Evolutionary conservation across 257 asterid genomes (phyloP).

Genomic region (Solanum pennellii): DNA sequence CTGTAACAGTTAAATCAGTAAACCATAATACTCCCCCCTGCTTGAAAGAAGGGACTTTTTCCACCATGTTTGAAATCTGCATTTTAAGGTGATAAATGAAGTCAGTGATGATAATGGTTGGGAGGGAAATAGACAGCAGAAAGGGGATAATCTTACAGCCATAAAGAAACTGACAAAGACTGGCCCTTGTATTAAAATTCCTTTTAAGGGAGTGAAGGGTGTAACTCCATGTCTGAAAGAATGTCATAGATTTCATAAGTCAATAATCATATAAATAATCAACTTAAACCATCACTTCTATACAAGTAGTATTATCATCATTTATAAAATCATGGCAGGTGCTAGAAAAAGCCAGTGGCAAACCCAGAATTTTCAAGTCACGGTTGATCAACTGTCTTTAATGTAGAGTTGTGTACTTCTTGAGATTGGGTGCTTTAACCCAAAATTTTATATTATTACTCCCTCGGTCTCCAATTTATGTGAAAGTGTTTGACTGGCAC

Average conservation of each 20-base stretch:
- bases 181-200: conserved; percentile 71
- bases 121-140: not conserved
- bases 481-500: not conserved
- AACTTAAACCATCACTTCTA: not conserved
- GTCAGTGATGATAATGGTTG: not conserved
- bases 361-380: not conserved
- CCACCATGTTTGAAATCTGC: conserved; percentile 77
- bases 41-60: conserved; percentile 83
- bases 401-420: not conserved
- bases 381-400: not conserved
- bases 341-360: not conserved
- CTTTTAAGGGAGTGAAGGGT: conserved; percentile 77
- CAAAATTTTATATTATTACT: not conserved
- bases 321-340: not conserved
- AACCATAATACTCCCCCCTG: conserved; percentile 88
- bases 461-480: not conserved
- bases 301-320: not conserved
- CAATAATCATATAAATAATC: not conserved
- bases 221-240: conserved; percentile 75
- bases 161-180: conserved; percentile 68
- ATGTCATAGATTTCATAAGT: not conserved
- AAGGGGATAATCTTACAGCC: conserved; percentile 55
- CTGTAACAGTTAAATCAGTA: conserved; percentile 83
- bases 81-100: not conserved
- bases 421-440: not conserved